These are phyloP conservation scores for Emericellopsis atlantica DNA, from an alignment of 2,329 filamentous ascomycete genomes.

Conservation along the genomic window DNA sequence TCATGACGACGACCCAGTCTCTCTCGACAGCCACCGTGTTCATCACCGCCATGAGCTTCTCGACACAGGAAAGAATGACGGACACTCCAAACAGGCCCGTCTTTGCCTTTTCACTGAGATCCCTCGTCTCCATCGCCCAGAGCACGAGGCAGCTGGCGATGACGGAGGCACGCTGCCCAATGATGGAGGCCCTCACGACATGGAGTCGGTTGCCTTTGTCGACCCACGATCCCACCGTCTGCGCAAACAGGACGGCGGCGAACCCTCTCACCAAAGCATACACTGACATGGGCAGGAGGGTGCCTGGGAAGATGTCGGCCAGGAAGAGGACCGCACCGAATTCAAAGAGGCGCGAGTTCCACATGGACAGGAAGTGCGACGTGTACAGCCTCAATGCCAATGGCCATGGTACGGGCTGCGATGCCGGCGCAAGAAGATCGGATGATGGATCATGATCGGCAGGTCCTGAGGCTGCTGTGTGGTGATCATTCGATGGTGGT, in stretches of 20 bases:
- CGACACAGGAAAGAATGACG: constrained; percentile 48
- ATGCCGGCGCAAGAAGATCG: no score
- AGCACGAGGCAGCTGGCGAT: constrained; percentile 33
- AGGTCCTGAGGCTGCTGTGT: no score
- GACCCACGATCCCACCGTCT: constrained; percentile 43
- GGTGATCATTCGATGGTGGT: no score
- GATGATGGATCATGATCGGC: no score
- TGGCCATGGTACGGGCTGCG: not conserved
- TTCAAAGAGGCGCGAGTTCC: constrained; percentile 53
- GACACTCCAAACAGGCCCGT: constrained; percentile 18
- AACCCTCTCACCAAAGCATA: constrained; percentile 51
- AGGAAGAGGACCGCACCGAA: constrained; percentile 49
- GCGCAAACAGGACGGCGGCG: constrained; percentile 44
- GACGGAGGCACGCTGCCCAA: constrained; percentile 28
- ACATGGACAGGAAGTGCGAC: constrained; percentile 49
- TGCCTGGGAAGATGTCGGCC: constrained; percentile 40
- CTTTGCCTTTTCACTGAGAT: constrained; percentile 2
- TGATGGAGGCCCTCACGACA: constrained; percentile 26
- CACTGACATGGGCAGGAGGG: constrained; percentile 53
- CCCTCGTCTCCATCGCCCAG: constrained; percentile 8
- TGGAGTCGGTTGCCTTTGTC: constrained; percentile 38
- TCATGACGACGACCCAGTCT: constrained; percentile 49
- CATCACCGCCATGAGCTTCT: constrained; percentile 53
- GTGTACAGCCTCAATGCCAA: constrained; percentile 29
- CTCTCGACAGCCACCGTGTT: constrained; percentile 59